Percentiles rank a stretch among this genome's conserved stretches.
Evolutionary conservation across 441 rosid species (phyloP).

Genomic region (Euphorbia celastroides): DNA sequence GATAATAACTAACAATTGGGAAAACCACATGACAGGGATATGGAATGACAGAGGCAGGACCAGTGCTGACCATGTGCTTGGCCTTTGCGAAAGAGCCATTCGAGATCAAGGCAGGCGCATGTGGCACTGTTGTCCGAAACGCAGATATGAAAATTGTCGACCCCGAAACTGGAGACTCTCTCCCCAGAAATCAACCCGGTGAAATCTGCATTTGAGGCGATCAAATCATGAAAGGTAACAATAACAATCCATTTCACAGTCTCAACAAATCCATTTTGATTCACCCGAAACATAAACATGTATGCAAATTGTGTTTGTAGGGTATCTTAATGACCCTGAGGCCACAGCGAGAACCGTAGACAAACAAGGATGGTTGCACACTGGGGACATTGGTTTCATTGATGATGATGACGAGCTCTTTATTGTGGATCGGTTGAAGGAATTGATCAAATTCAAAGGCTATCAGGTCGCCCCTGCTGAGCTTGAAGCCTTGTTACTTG

Average conservation of each 20-base stretch:
- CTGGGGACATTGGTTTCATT: slow-evolving; percentile 57
- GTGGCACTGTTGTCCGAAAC: slow-evolving; percentile 83
- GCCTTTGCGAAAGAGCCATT: slow-evolving; percentile 74
- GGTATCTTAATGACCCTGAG: slow-evolving; percentile 64
- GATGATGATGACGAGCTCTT: slow-evolving; percentile 61
- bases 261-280: background rate
- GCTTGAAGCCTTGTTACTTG: slow-evolving; percentile 67
- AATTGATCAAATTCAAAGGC: slow-evolving; percentile 60
- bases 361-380: slow-evolving; percentile 59
- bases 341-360: slow-evolving; percentile 57
- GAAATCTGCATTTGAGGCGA: slow-evolving; percentile 80
- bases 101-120: slow-evolving; percentile 74
- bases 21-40: slow-evolving; percentile 44
- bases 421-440: slow-evolving; percentile 64
- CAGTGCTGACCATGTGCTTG: slow-evolving; percentile 68
- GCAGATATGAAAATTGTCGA: slow-evolving; percentile 89
- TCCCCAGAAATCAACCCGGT: slow-evolving; percentile 53
- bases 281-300: background rate
- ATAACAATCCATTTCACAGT: too few species aligned
- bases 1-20: background rate
- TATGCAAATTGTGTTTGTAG: slow-evolving; percentile 19
- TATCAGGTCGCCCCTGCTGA: slow-evolving; percentile 84
- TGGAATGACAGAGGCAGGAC: slow-evolving; percentile 95
- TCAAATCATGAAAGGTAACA: slow-evolving; percentile 81
- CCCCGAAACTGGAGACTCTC: slow-evolving; percentile 61